Conservation (phyloP, 371 early-diverging fungal species). For the Mortierella sp. region DNA sequence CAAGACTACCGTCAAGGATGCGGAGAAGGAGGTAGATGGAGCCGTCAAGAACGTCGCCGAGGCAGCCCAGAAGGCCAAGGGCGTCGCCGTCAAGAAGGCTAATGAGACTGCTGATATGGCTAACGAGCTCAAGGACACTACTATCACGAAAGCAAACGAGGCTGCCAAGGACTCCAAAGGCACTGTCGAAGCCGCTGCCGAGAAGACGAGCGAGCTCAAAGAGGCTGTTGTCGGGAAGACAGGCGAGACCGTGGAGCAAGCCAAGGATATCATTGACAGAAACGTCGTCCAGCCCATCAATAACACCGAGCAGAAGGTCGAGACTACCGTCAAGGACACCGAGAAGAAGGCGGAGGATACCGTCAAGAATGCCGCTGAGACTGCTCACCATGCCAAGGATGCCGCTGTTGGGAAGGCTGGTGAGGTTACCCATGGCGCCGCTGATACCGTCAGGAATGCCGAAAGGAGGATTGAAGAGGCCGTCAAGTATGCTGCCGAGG, state of each 20-base stretch:
- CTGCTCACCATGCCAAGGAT: background rate
- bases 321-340: background rate
- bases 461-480: background rate
- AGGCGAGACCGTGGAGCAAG: background rate
- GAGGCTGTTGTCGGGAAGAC: background rate
- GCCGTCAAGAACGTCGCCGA: background rate
- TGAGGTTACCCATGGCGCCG: background rate
- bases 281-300: background rate
- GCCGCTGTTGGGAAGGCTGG: background rate
- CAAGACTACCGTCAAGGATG: background rate
- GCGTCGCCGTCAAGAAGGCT: background rate
- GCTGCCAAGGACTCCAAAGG: background rate
- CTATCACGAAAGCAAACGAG: background rate
- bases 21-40: background rate
- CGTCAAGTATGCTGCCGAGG: background rate
- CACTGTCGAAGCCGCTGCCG: background rate
- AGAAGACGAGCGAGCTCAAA: background rate
- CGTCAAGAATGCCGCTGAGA: background rate
- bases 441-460: background rate
- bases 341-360: background rate
- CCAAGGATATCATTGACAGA: background rate
- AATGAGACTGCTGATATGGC: background rate
- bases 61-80: background rate
- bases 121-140: background rate
- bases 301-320: background rate